A percentile compares a stretch with the other conserved stretches of the same genome.
Evolutionary conservation across 257 asterid species (phyloP).

Genomic region (Nicotiana otophora): DNA sequence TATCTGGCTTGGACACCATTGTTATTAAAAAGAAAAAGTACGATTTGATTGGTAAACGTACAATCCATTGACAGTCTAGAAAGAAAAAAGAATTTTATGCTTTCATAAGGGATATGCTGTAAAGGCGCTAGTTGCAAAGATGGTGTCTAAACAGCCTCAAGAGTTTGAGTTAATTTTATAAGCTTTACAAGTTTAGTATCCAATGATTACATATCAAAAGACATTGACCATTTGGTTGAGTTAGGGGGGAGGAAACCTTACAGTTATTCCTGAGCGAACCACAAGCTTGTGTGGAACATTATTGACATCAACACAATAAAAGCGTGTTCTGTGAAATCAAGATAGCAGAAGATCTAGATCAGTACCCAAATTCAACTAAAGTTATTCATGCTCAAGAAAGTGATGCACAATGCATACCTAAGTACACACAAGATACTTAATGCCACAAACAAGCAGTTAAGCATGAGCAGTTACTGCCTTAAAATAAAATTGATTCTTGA

Average conservation of each 20-base stretch:
- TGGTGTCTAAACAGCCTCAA: neutral
- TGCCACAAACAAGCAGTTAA: neutral
- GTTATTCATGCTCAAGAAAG: neutral
- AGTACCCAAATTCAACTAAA: neutral
- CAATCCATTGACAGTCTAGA: neutral
- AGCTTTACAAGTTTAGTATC: neutral
- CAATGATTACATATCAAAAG: neutral
- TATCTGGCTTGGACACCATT: neutral
- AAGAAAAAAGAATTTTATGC: neutral
- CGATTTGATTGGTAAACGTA: neutral
- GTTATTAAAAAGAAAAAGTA: neutral
- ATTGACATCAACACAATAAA: constrained; percentile 77
- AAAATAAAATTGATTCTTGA: neutral
- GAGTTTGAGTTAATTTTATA: neutral
- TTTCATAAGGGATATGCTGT: neutral
- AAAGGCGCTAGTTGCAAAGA: neutral
- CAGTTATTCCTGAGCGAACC: constrained; percentile 79
- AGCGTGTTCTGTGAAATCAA: constrained; percentile 51
- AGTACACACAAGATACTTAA: neutral
- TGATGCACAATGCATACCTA: neutral
- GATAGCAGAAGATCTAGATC: neutral
- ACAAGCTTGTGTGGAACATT: constrained; percentile 78
- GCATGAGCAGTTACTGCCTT: neutral
- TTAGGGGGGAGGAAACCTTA: constrained; percentile 40
- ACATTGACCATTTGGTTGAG: neutral